Evolutionary conservation across 768 basidiomycete genomes (phyloP).

Genomic region (Phylloporus scabripes): DNA sequence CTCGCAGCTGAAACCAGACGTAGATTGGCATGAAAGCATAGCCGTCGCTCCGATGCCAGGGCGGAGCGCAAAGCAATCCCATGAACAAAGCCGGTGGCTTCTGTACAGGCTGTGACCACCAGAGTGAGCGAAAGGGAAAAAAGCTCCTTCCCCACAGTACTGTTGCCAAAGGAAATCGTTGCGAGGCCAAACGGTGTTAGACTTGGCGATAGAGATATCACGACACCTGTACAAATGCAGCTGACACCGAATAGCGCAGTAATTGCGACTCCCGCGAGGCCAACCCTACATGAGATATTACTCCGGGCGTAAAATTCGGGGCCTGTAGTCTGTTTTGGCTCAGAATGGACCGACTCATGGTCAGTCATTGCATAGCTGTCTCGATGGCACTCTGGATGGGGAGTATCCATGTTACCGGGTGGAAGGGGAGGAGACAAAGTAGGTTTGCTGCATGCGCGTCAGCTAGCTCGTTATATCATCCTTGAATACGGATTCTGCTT

Average conservation of each 20-base stretch:
- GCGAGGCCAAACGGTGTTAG: neutral
- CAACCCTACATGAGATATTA: constrained; percentile 14
- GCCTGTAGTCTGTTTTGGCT: constrained; percentile 18
- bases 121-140: neutral
- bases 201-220: constrained; percentile 16
- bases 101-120: neutral
- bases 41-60: constrained; percentile 20
- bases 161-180: neutral
- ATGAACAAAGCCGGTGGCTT: neutral
- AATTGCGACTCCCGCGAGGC: constrained; percentile 21
- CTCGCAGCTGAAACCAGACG: constrained; percentile 19
- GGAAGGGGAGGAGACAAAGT: neutral
- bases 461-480: no score
- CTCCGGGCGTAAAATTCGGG: constrained; percentile 26
- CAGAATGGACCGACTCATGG: constrained; percentile 16
- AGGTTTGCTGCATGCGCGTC: neutral
- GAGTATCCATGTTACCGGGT: neutral
- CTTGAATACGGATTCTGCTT: no score
- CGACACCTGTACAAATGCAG: constrained; percentile 19
- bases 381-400: neutral
- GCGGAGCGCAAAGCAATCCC: constrained; percentile 20
- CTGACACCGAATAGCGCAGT: constrained; percentile 17
- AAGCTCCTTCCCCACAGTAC: neutral
- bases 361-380: constrained; percentile 9
- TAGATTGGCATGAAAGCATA: constrained; percentile 13